Base-by-base conservation (phyloP, 2,329 filamentous ascomycete genomes). In the Pyrenophora seminiperda region DNA sequence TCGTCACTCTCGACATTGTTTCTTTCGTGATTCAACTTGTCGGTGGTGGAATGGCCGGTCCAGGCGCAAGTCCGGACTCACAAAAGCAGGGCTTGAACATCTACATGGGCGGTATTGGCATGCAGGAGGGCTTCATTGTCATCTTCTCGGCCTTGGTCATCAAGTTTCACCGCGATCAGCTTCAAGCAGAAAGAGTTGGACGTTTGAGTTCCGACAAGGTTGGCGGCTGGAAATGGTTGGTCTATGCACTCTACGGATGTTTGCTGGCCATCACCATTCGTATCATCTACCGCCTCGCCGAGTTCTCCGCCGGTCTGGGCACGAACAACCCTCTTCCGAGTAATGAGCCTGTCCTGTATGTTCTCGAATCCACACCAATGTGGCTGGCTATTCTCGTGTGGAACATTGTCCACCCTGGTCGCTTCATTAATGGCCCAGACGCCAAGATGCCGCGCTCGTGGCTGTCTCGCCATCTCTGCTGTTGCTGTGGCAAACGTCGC, bases 351-450 rank as follows among this genome's bases (percentile, higher is more conserved):
- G 84, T 81, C 59, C 73, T 79, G 30, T 82, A 80, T 53, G 64
- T 67, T 2, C 78, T 75, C 53, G 82, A 86, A 62, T 80, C 80
- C 1, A 63, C 79, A 2, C 81, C 83, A 3, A 85, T 86, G 78
- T 72, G 80, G 43, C 42, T 83, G 15, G 61, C 60, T 7, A 49
- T 64, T 17, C 7, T 65, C 0, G 47, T 65, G 20, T 59, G 54
- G 54, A 61, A 58, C 37, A 37, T 59, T 14, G 47, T 56, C 7
- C 56, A 50, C 17, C 50, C 51, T 14, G 44, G 49, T 32, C 47
- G 50, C 41, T 62, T 58, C 24, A 53, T 63, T 22, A 34, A 38
- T 31, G 56, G 56, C 43, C 14, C 33, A 3, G 56, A 53, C 27
- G 54, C 56, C 33, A 58, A 58, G 33, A 55, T 59, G 54, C 56